Evolutionary conservation across 2,329 filamentous ascomycete genomes (phyloP).

Genomic region (Pseudopyrenochaeta lycopersici): DNA sequence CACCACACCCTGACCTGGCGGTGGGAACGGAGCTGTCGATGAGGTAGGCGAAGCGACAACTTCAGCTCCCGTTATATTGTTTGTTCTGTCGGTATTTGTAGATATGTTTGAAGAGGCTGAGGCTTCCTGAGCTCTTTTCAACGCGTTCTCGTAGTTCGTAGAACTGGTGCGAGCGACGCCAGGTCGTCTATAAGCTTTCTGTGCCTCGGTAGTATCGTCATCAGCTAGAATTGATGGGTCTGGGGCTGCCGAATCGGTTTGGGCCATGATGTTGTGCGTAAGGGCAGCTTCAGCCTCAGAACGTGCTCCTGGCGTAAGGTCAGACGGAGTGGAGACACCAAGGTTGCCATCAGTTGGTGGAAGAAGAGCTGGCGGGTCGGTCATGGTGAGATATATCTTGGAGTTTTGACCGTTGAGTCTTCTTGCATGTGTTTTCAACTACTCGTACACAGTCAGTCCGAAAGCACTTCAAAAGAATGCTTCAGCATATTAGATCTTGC

Average conservation of each 20-base stretch:
- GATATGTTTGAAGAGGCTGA: slow-evolving; percentile 37
- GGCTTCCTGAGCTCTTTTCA: slow-evolving; percentile 30
- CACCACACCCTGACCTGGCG: slow-evolving; percentile 44
- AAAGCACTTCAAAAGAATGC: not conserved
- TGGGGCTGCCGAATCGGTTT: slow-evolving; percentile 49
- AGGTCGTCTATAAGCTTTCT: slow-evolving; percentile 38
- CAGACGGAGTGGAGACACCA: slow-evolving; percentile 39
- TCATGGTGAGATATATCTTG: slow-evolving; percentile 19
- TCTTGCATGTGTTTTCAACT: not conserved
- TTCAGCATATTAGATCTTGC: too few species aligned
- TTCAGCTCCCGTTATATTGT: slow-evolving; percentile 13
- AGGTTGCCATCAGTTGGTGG: slow-evolving; percentile 32
- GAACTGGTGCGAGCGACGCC: slow-evolving; percentile 34
- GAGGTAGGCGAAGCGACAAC: slow-evolving; percentile 28
- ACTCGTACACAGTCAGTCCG: not conserved
- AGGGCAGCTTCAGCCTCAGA: slow-evolving; percentile 47
- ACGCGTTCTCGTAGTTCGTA: slow-evolving; percentile 43
- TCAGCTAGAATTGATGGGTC: slow-evolving; percentile 23
- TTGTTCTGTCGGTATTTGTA: slow-evolving; percentile 16
- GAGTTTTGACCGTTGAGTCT: not conserved
- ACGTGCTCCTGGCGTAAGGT: slow-evolving; percentile 47
- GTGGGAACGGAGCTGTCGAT: slow-evolving; percentile 29
- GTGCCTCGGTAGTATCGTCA: slow-evolving; percentile 30
- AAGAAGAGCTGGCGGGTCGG: slow-evolving; percentile 24
- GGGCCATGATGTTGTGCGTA: slow-evolving; percentile 36